Percentiles rank a stretch among this genome's conserved stretches.
Conservation (phyloP, 495 filamentous ascomycete species). For the Sordaria brevicollis region DNA sequence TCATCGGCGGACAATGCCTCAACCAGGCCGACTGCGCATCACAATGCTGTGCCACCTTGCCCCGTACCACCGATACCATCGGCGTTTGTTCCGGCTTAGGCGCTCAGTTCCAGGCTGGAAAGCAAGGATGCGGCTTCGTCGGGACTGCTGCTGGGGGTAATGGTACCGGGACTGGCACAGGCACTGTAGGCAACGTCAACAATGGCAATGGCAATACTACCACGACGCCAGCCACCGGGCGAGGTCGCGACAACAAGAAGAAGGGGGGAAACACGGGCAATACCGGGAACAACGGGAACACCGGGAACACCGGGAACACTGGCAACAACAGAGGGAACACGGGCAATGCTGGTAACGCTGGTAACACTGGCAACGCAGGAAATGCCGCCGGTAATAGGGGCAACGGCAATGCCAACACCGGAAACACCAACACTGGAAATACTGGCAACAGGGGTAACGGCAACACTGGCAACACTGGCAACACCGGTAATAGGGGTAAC, state of each 20-base stretch:
- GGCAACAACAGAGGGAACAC: background rate
- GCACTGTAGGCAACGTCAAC: background rate
- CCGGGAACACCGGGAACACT: background rate
- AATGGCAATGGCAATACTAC: background rate
- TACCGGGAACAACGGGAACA: background rate
- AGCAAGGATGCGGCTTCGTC: constrained; percentile 24
- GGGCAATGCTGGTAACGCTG: background rate
- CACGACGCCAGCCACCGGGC: background rate
- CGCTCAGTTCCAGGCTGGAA: constrained; percentile 18
- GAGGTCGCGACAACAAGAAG: background rate
- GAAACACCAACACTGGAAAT: background rate
- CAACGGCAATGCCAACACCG: background rate
- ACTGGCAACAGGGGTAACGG: background rate
- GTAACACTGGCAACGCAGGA: background rate
- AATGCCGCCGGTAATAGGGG: background rate
- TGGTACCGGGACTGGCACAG: background rate
- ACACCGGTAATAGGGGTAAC: background rate
- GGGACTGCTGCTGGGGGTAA: background rate
- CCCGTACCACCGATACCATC: constrained; percentile 17
- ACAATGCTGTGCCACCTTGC: constrained; percentile 26
- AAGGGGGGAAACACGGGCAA: background rate
- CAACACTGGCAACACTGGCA: background rate
- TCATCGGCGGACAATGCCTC: constrained; percentile 36
- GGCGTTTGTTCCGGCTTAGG: constrained; percentile 25
- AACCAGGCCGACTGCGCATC: constrained; percentile 30